A percentile compares a stretch with the other conserved stretches of the same genome.
These are phyloP conservation scores for Cyberlindnera bimundalis DNA, from an alignment of 805 yeast genomes.

Conservation along the genomic window DNA sequence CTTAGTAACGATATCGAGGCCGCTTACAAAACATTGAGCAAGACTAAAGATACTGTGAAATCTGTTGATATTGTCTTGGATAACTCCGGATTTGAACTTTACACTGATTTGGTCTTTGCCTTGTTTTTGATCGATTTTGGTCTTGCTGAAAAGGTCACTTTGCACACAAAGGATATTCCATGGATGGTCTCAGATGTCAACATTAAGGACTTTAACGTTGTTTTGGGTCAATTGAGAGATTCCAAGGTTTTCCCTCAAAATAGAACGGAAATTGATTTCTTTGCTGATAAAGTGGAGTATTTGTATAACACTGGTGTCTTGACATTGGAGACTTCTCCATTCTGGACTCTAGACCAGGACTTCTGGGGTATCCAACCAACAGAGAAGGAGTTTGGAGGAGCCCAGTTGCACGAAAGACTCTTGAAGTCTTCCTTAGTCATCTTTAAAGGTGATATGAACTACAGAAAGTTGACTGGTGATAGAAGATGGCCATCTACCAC, in stretches of 20 bases:
- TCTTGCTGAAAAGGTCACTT: conserved; percentile 58
- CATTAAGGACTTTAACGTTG: conserved; percentile 67
- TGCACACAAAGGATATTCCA: conserved; percentile 89
- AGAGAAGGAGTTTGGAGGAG: conserved; percentile 56
- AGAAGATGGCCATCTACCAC: conserved; percentile 83
- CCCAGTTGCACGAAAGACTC: conserved; percentile 57
- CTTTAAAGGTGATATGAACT: conserved; percentile 94
- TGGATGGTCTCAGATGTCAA: conserved; percentile 98
- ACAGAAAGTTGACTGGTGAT: conserved; percentile 91
- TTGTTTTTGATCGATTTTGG: conserved; percentile 67
- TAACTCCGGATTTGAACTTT: conserved; percentile 93
- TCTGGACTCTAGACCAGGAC: conserved; percentile 82
- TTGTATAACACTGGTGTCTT: conserved; percentile 47
- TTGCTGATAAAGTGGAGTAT: conserved; percentile 43
- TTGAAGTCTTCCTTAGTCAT: conserved; percentile 65
- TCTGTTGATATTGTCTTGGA: conserved; percentile 84
- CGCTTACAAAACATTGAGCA: conserved; percentile 55
- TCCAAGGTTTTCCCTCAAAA: conserved; percentile 45
- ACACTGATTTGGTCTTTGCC: conserved; percentile 71
- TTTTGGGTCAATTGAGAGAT: conserved; percentile 55
- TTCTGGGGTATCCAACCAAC: conserved; percentile 63
- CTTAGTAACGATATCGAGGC: conserved; percentile 66
- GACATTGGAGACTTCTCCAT: conserved; percentile 55
- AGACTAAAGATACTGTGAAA: conserved; percentile 17
- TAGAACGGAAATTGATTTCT: conserved; percentile 42